A percentile compares a stretch with the other conserved stretches of the same genome.
These are phyloP conservation scores for Tubosaeta sp. DNA, from an alignment of 768 basidiomycete species.

Conservation along the genomic window DNA sequence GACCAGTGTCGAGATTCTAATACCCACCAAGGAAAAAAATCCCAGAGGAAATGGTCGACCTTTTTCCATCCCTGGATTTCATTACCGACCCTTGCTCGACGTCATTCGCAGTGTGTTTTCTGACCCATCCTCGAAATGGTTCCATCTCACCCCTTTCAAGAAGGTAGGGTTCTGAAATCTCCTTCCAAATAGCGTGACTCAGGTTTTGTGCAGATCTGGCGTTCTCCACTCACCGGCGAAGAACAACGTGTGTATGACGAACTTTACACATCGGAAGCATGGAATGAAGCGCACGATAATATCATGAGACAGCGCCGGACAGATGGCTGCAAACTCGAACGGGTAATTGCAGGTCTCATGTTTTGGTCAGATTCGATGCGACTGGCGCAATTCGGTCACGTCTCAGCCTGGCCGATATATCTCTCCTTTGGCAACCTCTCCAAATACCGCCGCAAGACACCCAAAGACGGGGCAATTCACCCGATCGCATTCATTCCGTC, in stretches of 20 bases:
- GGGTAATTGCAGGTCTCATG: conserved; percentile 15
- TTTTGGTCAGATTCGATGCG: conserved; percentile 15
- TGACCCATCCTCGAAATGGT: background rate
- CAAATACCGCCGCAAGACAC: conserved; percentile 13
- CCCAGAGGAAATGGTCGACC: background rate
- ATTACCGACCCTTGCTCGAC: background rate
- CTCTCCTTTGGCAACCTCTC: conserved; percentile 19
- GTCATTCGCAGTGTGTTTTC: background rate
- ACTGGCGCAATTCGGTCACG: conserved; percentile 10
- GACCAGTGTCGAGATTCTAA: background rate
- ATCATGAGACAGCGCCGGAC: conserved; percentile 11
- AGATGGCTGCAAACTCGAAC: conserved; percentile 11
- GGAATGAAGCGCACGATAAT: conserved; percentile 5
- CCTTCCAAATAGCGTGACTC: too few species aligned
- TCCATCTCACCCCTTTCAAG: background rate
- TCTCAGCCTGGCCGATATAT: conserved; percentile 23
- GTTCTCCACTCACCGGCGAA: background rate
- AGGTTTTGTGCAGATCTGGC: background rate
- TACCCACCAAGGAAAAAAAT: background rate
- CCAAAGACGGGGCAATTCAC: conserved; percentile 10
- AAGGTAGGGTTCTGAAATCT: too few species aligned
- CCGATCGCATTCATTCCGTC: conserved; percentile 21
- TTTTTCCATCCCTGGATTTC: background rate
- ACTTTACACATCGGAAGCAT: background rate
- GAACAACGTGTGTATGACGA: background rate